Conservation (phyloP, 495 filamentous ascomycete species). For the Penicillium psychrofluorescens region DNA sequence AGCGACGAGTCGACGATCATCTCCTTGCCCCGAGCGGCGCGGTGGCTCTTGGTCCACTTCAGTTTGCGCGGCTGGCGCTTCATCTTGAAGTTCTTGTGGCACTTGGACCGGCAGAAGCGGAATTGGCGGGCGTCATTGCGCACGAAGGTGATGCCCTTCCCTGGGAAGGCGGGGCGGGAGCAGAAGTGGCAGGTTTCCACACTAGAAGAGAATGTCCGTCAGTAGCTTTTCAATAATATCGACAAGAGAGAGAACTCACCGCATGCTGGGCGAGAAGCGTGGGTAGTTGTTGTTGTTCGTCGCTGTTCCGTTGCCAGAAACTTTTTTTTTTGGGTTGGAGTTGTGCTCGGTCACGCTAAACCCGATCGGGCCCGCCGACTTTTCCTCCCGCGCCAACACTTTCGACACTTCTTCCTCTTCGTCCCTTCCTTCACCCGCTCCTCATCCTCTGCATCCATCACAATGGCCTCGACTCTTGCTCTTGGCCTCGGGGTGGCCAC, state of each 20-base stretch:
- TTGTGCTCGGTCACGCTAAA: slow-evolving; percentile 23
- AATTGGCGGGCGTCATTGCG: slow-evolving; percentile 67
- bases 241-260: slow-evolving; percentile 11
- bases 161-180: slow-evolving; percentile 75
- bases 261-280: slow-evolving; percentile 17
- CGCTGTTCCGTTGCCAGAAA: slow-evolving; percentile 14
- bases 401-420: neutral
- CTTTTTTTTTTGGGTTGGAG: slow-evolving; percentile 25
- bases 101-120: slow-evolving; percentile 76
- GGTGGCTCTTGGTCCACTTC: slow-evolving; percentile 75
- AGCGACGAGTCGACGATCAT: slow-evolving; percentile 94
- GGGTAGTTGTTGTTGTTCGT: slow-evolving; percentile 13
- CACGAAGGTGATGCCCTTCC: slow-evolving; percentile 83
- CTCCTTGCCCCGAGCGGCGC: slow-evolving; percentile 75
- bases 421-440: neutral
- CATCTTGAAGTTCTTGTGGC: slow-evolving; percentile 99
- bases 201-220: slow-evolving; percentile 23
- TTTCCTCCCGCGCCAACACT: slow-evolving; percentile 16
- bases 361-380: slow-evolving; percentile 22
- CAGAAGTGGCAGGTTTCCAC: slow-evolving; percentile 93
- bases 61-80: slow-evolving; percentile 82
- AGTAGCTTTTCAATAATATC: too few species aligned
- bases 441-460: slow-evolving; percentile 6
- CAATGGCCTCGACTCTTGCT: slow-evolving; percentile 68
- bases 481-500: slow-evolving; percentile 74